These are phyloP conservation scores for Exophiala sp. DNA, from an alignment of 2,329 filamentous ascomycete species.

Conservation along the genomic window DNA sequence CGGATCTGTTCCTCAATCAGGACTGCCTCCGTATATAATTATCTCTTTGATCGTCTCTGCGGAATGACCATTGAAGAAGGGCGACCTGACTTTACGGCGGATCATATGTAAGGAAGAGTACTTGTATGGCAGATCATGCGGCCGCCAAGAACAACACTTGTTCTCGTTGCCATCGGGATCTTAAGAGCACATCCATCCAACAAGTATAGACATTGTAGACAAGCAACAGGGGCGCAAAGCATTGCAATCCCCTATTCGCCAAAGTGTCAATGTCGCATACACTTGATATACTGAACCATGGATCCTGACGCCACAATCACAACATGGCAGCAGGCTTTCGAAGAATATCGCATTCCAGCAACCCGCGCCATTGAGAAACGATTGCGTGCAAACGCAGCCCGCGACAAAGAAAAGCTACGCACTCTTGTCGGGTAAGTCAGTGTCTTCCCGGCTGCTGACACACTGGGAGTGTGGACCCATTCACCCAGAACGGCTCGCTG, in stretches of 20 bases:
- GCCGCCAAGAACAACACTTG: conserved; percentile 2
- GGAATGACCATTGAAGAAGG: no score
- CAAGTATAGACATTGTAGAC: no score
- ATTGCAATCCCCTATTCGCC: no score
- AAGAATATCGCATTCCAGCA: conserved; percentile 54
- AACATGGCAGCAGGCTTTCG: conserved; percentile 62
- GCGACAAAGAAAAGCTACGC: conserved; percentile 61
- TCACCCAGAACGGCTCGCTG: no score
- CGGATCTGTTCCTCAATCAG: no score
- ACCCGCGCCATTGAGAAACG: conserved; percentile 60
- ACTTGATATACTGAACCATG: conserved; percentile 2
- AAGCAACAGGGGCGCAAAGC: no score
- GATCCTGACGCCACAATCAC: conserved; percentile 11
- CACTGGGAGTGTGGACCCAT: no score
- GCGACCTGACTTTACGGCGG: neutral
- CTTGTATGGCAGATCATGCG: neutral
- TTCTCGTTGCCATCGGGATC: neutral
- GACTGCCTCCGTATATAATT: no score
- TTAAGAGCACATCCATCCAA: no score
- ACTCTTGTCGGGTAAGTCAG: conserved; percentile 56
- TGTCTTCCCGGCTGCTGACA: neutral
- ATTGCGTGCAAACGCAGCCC: conserved; percentile 55
- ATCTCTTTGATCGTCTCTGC: no score
- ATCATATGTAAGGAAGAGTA: neutral
- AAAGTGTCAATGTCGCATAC: neutral